A percentile compares a stretch with the other conserved stretches of the same genome.
Conservation (phyloP, 2,329 filamentous ascomycete species). For the Aspergillus sp. region DNA sequence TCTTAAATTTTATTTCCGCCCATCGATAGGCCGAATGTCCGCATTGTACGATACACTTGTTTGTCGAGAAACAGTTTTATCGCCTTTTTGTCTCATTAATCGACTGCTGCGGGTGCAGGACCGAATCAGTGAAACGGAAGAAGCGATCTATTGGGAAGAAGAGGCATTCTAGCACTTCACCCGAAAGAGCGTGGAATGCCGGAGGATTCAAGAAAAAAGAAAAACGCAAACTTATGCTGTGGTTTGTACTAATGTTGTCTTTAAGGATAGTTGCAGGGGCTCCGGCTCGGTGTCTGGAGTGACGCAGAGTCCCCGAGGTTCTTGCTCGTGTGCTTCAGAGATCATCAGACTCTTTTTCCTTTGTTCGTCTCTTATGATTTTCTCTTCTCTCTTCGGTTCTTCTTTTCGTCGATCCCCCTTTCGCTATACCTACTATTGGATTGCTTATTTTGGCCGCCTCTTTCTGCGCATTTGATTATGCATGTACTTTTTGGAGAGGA, state of each 20-base stretch:
- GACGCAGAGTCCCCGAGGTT: conserved; percentile 9
- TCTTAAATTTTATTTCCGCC: conserved; percentile 41
- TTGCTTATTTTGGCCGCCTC: conserved; percentile 40
- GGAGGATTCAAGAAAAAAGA: conserved; percentile 14
- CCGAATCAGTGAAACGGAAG: conserved; percentile 21
- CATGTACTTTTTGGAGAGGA: conserved; percentile 29
- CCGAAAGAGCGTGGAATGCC: conserved; percentile 15
- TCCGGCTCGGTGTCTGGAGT: conserved; percentile 15
- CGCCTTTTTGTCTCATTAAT: conserved; percentile 31
- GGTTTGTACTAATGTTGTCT: conserved; percentile 25
- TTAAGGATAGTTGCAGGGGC: conserved; percentile 28
- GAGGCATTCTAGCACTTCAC: conserved; percentile 10
- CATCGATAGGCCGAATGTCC: conserved; percentile 39
- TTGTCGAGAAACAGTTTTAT: conserved; percentile 31
- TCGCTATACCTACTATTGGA: conserved; percentile 25
- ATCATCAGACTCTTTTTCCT: conserved; percentile 8
- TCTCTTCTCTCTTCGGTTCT: conserved; percentile 3
- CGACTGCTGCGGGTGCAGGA: conserved; percentile 26
- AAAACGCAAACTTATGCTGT: conserved; percentile 23
- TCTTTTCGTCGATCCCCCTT: conserved; percentile 1
- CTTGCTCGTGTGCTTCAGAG: conserved; percentile 8
- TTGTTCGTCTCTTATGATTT: conserved; percentile 12
- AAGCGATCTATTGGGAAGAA: conserved; percentile 11
- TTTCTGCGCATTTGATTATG: conserved; percentile 30
- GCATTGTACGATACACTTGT: conserved; percentile 53